Conservation (phyloP, 2,329 filamentous ascomycete species). For the Cercospora sp. region DNA sequence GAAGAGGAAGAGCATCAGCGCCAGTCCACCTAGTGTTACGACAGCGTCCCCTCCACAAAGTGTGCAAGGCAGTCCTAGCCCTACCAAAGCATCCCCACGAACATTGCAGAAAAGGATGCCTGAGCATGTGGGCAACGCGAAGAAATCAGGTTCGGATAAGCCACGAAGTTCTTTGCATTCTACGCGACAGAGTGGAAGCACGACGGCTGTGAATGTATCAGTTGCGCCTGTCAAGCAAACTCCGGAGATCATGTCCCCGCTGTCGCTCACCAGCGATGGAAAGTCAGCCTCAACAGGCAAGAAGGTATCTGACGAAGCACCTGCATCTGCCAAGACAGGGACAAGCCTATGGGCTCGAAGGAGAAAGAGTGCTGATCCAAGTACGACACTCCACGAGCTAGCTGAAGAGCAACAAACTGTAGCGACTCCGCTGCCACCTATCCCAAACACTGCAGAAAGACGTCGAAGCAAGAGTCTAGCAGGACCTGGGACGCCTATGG, state of each 20-base stretch:
- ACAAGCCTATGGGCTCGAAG: neutral
- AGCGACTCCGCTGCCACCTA: slow-evolving; percentile 7
- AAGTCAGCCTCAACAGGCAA: neutral
- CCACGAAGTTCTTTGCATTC: slow-evolving; percentile 18
- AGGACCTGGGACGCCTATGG: slow-evolving; percentile 5
- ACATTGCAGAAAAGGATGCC: slow-evolving; percentile 39
- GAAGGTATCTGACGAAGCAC: neutral
- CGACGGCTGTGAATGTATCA: neutral
- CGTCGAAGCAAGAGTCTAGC: slow-evolving; percentile 22
- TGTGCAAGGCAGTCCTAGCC: neutral
- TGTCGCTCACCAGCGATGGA: neutral
- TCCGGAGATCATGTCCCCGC: neutral
- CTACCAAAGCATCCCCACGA: neutral
- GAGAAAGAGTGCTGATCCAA: neutral
- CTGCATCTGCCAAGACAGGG: neutral
- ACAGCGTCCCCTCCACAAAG: neutral
- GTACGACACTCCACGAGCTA: neutral
- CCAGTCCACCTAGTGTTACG: neutral
- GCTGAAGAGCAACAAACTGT: slow-evolving; percentile 7
- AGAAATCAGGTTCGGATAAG: slow-evolving; percentile 20
- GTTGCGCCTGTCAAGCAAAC: neutral
- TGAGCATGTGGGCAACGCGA: slow-evolving; percentile 28
- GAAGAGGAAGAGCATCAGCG: slow-evolving; percentile 8
- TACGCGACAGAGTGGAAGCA: neutral
- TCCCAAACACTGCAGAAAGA: slow-evolving; percentile 5